These are phyloP conservation scores for Cordyceps tenuipes DNA, from an alignment of 2,329 filamentous ascomycete species.

Conservation along the genomic window DNA sequence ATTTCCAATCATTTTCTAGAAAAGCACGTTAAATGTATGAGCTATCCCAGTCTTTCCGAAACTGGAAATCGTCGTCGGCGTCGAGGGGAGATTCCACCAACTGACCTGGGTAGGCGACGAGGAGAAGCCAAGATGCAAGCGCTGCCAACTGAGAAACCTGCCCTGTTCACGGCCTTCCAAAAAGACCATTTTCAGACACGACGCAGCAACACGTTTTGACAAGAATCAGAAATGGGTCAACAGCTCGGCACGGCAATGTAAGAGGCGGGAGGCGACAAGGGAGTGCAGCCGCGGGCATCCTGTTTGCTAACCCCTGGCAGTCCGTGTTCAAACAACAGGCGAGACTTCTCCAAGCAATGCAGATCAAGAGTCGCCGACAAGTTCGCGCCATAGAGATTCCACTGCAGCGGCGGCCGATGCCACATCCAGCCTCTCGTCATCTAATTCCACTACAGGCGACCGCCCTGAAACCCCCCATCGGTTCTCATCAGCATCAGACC, in stretches of 20 bases:
- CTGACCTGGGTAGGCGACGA: conserved; percentile 26
- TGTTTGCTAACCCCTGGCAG: not conserved
- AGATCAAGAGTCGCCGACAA: not conserved
- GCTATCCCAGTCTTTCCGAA: no score
- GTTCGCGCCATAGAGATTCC: not conserved
- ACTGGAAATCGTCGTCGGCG: not conserved
- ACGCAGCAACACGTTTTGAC: conserved; percentile 25
- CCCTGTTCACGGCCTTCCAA: conserved; percentile 26
- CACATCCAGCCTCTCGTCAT: not conserved
- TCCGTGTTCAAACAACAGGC: conserved; percentile 11
- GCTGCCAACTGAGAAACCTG: conserved; percentile 26
- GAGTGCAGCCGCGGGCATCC: not conserved
- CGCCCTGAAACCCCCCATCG: not conserved
- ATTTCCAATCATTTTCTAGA: conserved; percentile 14
- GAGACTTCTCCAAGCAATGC: not conserved
- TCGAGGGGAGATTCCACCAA: no score
- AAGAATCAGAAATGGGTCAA: conserved; percentile 30
- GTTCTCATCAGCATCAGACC: not conserved
- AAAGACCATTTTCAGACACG: conserved; percentile 30
- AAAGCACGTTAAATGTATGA: conserved; percentile 20
- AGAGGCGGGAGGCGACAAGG: conserved; percentile 14
- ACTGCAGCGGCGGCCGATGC: not conserved
- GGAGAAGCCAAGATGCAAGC: conserved; percentile 27
- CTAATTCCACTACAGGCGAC: not conserved
- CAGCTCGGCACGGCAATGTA: conserved; percentile 27